These are phyloP conservation scores for Lupinus albus DNA, from an alignment of 306 rosid species.

Conservation along the genomic window DNA sequence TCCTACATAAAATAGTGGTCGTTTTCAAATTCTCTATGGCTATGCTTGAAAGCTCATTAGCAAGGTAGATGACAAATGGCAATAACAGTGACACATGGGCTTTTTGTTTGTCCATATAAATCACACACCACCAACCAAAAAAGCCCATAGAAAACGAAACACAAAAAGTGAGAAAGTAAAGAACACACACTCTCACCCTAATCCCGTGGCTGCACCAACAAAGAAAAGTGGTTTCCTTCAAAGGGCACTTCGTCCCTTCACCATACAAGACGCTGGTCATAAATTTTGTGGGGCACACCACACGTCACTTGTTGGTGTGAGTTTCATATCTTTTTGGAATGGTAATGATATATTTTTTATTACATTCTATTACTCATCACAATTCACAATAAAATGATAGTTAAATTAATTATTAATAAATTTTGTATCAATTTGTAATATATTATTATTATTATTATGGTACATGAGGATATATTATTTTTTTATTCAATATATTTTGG, in stretches of 20 bases:
- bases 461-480: no score
- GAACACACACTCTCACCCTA: slow-evolving; percentile 27
- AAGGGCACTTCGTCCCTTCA: neutral
- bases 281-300: slow-evolving; percentile 31
- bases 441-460: no score
- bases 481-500: no score
- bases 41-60: slow-evolving; percentile 32
- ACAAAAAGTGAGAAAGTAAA: slow-evolving; percentile 3
- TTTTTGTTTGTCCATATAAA: slow-evolving; percentile 39
- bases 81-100: slow-evolving; percentile 39
- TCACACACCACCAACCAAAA: slow-evolving; percentile 20
- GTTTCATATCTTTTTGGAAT: no score
- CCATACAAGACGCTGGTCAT: slow-evolving; percentile 19
- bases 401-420: no score
- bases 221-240: neutral
- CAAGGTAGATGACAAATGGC: slow-evolving; percentile 37
- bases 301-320: slow-evolving; percentile 39
- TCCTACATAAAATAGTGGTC: slow-evolving; percentile 21
- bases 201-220: slow-evolving; percentile 47
- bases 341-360: no score
- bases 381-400: no score
- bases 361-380: no score
- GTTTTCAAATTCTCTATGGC: slow-evolving; percentile 37
- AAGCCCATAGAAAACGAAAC: slow-evolving; percentile 37
- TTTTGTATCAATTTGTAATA: no score